Base-by-base conservation (phyloP, 495 filamentous ascomycete species). In the Penicillium canariense region DNA sequence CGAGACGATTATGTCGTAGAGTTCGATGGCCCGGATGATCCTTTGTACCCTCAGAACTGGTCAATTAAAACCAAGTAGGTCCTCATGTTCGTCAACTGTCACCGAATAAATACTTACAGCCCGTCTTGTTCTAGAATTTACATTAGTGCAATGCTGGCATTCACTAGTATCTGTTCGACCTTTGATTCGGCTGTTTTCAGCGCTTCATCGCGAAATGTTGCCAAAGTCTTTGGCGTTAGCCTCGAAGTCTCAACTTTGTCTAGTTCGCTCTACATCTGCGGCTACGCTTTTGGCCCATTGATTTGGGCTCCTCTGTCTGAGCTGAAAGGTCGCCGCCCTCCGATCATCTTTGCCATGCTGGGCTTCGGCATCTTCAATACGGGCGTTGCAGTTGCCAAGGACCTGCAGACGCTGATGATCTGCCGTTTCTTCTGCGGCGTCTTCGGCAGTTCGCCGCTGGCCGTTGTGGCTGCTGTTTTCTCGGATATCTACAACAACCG, bases 401-500 rank as follows among this genome's bases (percentile, higher is more conserved):
- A 89, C 50, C 55, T 83, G 0, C 75, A 84, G 47, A 83, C 80
- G 0, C 40, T 82, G 22, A 70, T 83, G 63, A 67, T 89, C 38
- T 84, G 79, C n/a, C 71, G 87, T 3, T 90, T 89, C 67, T 88
- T 87, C 57, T 71, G 76, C 6, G 87, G 83, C 1, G 74, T 89
- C 36, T 89, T 88, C 60, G 81, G 80, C 1, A 65, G 66, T 55
- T 89, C 84, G 62, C 90, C 92, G 0, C 68, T 97, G 8, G 86
- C 91, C 17, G 87, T 97, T 35, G 89, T 96, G 1, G 91, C 86
- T 7, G 92, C 92, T 35, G 82, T 96, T 31, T 96, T 95, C 74
- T 87, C 87, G 5, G 92, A 97, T 68, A 91, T 96, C 78, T 94
- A 89, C 61, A 80, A 88, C 66, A 90, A 92, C 65, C 78, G 82